phyloP scores from a whole-genome alignment of 1,139 yeast species.

The Geotrichum histeridarum region DNA sequence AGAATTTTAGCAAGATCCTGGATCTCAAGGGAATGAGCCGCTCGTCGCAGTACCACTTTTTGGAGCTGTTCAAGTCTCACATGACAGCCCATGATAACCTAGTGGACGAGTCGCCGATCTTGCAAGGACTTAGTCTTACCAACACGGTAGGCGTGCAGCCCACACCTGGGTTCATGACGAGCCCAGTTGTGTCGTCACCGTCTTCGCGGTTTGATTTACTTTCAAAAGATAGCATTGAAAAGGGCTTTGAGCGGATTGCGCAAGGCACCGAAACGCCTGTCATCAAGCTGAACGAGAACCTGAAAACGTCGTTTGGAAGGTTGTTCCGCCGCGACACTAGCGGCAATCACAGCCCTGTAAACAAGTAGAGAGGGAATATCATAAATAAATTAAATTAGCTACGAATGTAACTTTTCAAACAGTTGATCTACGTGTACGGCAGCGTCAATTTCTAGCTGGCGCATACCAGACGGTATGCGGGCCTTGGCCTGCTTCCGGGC shows the following conservation, averaged over 20 bases:
- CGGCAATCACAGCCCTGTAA: constrained; percentile 15
- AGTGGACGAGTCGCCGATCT: constrained; percentile 43
- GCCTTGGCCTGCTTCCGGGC: constrained; percentile 18
- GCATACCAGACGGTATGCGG: constrained; percentile 7
- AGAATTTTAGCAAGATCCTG: constrained; percentile 61
- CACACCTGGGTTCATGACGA: constrained; percentile 2
- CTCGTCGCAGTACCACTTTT: constrained; percentile 46
- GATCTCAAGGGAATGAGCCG: constrained; percentile 55
- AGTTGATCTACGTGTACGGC: constrained; percentile 10
- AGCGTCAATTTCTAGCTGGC: constrained; percentile 14
- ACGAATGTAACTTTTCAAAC: background rate
- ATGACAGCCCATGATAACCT: constrained; percentile 49
- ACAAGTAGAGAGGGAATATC: constrained; percentile 1
- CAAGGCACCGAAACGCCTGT: constrained; percentile 49
- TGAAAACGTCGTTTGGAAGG: constrained; percentile 50
- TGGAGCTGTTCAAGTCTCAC: constrained; percentile 59
- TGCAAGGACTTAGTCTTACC: constrained; percentile 32
- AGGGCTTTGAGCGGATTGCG: constrained; percentile 50
- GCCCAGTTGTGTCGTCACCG: background rate
- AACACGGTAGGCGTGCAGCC: constrained; percentile 5
- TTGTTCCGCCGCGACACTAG: constrained; percentile 48
- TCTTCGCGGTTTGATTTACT: constrained; percentile 14
- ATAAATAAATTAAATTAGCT: background rate
- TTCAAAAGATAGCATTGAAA: constrained; percentile 52
- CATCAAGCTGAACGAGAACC: constrained; percentile 54